These are phyloP conservation scores for Podaxis sp. DNA, from an alignment of 768 basidiomycete species.

Conservation along the genomic window DNA sequence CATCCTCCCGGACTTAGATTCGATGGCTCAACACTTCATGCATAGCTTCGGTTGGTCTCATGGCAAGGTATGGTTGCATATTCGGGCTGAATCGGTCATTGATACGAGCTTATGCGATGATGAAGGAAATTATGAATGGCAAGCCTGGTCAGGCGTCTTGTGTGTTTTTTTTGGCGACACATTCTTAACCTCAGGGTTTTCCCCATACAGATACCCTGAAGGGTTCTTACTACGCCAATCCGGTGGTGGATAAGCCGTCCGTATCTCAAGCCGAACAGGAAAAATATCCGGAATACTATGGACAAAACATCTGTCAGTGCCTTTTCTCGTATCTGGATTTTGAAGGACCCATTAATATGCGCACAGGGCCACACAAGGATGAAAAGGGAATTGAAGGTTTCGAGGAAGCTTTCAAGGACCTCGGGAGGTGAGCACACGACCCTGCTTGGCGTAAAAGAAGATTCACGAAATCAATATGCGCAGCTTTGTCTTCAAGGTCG, in stretches of 20 bases:
- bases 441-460: background rate
- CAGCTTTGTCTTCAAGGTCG: slow-evolving; percentile 81
- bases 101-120: slow-evolving; percentile 4
- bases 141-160: slow-evolving; percentile 55
- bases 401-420: slow-evolving; percentile 83
- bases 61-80: slow-evolving; percentile 63
- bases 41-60: slow-evolving; percentile 94
- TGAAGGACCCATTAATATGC: too few species aligned
- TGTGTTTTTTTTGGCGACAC: background rate
- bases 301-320: slow-evolving; percentile 78
- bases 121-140: slow-evolving; percentile 94
- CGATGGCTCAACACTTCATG: background rate
- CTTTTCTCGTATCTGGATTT: background rate
- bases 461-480: background rate
- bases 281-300: slow-evolving; percentile 82
- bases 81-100: background rate
- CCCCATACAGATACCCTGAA: slow-evolving; percentile 67
- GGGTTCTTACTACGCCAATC: slow-evolving; percentile 94
- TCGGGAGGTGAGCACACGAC: slow-evolving; percentile 52
- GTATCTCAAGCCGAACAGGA: slow-evolving; percentile 53
- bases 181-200: background rate
- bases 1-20: background rate
- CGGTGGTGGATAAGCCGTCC: slow-evolving; percentile 62
- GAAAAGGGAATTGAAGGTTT: slow-evolving; percentile 70
- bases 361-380: slow-evolving; percentile 59